Conservation (phyloP, 2,329 filamentous ascomycete genomes). For the Neofusicoccum laricinum region DNA sequence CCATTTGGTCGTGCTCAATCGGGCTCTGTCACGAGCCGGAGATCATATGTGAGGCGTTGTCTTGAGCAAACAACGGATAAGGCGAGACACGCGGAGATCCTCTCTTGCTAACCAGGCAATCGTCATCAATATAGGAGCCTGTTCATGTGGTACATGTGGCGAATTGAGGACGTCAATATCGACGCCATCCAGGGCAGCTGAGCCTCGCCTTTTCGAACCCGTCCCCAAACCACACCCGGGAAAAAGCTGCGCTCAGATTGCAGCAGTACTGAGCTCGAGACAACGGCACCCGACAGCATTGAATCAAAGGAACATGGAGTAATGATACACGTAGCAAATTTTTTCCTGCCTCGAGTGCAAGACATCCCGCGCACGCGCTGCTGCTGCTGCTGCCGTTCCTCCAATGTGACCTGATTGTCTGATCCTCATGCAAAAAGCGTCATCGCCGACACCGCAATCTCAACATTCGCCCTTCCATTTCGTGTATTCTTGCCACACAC, state of each 20-base stretch:
- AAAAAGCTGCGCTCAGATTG: background rate
- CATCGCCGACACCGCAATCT: background rate
- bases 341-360: background rate
- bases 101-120: background rate
- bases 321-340: background rate
- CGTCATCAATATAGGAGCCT: conserved; percentile 57
- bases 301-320: background rate
- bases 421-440: background rate
- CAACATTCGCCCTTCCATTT: background rate
- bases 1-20: background rate
- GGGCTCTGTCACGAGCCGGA: background rate
- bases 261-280: background rate
- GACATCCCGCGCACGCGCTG: background rate
- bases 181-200: conserved; percentile 39
- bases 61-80: background rate
- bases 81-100: conserved; percentile 2
- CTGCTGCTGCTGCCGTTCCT: background rate
- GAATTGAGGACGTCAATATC: conserved; percentile 75
- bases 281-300: background rate
- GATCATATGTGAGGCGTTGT: background rate
- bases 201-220: background rate
- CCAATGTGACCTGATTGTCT: background rate
- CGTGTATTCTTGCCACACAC: background rate
- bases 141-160: conserved; percentile 99
- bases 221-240: too few relatives aligned